These are phyloP conservation scores for Corynespora cassiicola DNA, from an alignment of 2,329 filamentous ascomycete genomes.

Conservation along the genomic window DNA sequence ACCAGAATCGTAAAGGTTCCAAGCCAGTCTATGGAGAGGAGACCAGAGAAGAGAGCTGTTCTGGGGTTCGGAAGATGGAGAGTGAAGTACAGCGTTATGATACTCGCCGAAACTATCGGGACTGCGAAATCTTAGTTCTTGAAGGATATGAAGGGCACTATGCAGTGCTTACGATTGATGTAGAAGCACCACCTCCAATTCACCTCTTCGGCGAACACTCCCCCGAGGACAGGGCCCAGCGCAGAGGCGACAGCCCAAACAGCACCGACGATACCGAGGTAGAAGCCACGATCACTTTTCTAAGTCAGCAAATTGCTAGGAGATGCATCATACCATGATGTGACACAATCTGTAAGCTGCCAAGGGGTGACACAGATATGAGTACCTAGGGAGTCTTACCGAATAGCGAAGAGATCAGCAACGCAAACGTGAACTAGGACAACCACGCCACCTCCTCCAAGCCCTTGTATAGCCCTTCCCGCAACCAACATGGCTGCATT, in stretches of 20 bases:
- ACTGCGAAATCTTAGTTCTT: constrained; percentile 39
- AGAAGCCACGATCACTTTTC: constrained; percentile 54
- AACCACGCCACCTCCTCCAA: constrained; percentile 60
- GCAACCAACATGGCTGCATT: constrained; percentile 61
- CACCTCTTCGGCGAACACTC: constrained; percentile 53
- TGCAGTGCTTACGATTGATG: constrained; percentile 30
- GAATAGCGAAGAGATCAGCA: constrained; percentile 59
- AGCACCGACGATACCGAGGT: constrained; percentile 58
- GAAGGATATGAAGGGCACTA: neutral
- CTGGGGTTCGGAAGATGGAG: constrained; percentile 61
- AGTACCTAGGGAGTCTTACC: constrained; percentile 26
- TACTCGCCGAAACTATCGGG: constrained; percentile 57
- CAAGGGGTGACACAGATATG: constrained; percentile 2
- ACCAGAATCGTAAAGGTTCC: constrained; percentile 57
- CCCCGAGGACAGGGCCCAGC: constrained; percentile 61
- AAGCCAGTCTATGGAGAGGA: constrained; percentile 61
- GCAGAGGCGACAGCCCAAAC: constrained; percentile 64
- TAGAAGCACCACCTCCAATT: constrained; percentile 61
- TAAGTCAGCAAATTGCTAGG: constrained; percentile 9
- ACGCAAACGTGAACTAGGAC: constrained; percentile 62
- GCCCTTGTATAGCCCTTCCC: constrained; percentile 61
- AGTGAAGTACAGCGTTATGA: constrained; percentile 58
- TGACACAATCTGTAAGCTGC: too few relatives aligned
- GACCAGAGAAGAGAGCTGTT: constrained; percentile 53
- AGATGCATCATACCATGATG: neutral